These are phyloP conservation scores for Pythium scleroteichum DNA, from an alignment of 352 stramenopile species.

Conservation along the genomic window DNA sequence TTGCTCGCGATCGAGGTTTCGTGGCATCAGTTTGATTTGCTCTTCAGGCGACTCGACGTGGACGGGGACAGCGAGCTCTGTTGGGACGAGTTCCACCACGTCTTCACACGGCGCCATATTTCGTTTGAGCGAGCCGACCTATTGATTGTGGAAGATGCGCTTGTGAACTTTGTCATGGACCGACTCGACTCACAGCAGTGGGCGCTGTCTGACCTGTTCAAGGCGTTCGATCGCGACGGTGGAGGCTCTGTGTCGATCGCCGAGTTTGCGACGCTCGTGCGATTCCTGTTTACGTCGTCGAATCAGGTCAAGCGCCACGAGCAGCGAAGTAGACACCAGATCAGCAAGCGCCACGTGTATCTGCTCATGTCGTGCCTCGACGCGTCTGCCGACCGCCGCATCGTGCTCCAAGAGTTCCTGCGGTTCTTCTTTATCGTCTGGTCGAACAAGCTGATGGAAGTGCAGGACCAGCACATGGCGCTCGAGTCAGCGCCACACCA, in stretches of 20 bases:
- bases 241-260: conserved; percentile 47
- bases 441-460: conserved; percentile 49
- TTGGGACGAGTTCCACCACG: conserved; percentile 39
- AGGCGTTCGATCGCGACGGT: conserved; percentile 51
- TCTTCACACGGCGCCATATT: conserved; percentile 34
- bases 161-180: conserved; percentile 46
- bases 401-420: conserved; percentile 46
- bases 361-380: conserved; percentile 53
- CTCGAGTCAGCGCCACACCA: conserved; percentile 21
- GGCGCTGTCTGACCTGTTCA: conserved; percentile 48
- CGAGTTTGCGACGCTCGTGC: conserved; percentile 50
- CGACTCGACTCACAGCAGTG: conserved; percentile 47
- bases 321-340: conserved; percentile 16
- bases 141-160: conserved; percentile 37
- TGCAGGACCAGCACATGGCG: conserved; percentile 44
- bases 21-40: conserved; percentile 54
- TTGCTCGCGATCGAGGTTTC: conserved; percentile 44
- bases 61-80: conserved; percentile 40
- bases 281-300: conserved; percentile 39
- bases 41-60: conserved; percentile 48
- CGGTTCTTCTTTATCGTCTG: conserved; percentile 59
- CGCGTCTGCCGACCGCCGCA: conserved; percentile 41
- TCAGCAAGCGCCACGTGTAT: conserved; percentile 51
- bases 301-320: conserved; percentile 24
- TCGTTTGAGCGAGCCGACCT: conserved; percentile 38